Evolutionary conservation across 352 stramenopile genomes (phyloP).

Genomic region (Globisporangium paddicum): DNA sequence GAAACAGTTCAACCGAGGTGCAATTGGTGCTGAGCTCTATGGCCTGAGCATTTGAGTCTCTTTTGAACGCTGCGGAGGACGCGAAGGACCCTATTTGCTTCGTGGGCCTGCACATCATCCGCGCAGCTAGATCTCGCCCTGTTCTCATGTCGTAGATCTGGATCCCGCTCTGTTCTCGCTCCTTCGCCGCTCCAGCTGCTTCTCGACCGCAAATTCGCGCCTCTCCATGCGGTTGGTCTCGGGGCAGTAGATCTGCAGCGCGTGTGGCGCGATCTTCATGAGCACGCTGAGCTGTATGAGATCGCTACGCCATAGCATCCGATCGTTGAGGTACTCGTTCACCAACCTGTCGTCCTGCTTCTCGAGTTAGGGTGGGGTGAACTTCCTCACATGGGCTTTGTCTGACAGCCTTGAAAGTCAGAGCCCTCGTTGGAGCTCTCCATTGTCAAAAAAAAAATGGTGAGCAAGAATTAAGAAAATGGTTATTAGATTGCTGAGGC

Average conservation of each 20-base stretch:
- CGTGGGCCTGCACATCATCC: too few species aligned
- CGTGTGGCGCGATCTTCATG: background rate
- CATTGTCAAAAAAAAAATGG: background rate
- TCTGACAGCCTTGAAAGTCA: background rate
- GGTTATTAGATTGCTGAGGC: background rate
- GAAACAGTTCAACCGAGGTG: too few species aligned
- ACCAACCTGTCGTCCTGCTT: background rate
- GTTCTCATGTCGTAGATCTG: slow-evolving; percentile 11
- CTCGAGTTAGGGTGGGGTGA: background rate
- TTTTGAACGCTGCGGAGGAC: too few species aligned
- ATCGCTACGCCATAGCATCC: background rate
- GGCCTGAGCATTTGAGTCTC: too few species aligned
- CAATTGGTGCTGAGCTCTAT: too few species aligned
- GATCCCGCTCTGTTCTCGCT: background rate
- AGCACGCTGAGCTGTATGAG: background rate
- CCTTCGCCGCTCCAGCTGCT: background rate
- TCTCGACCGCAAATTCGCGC: background rate
- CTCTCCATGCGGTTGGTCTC: background rate
- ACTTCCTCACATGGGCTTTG: background rate
- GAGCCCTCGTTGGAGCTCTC: background rate
- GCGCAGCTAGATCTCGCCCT: slow-evolving; percentile 14
- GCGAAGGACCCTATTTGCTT: too few species aligned
- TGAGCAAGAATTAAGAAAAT: background rate
- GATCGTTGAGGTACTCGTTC: background rate
- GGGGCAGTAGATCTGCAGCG: background rate